Evolutionary conservation across 1,284 basidiomycete genomes (phyloP).

Genomic region (Marasmius oreades): DNA sequence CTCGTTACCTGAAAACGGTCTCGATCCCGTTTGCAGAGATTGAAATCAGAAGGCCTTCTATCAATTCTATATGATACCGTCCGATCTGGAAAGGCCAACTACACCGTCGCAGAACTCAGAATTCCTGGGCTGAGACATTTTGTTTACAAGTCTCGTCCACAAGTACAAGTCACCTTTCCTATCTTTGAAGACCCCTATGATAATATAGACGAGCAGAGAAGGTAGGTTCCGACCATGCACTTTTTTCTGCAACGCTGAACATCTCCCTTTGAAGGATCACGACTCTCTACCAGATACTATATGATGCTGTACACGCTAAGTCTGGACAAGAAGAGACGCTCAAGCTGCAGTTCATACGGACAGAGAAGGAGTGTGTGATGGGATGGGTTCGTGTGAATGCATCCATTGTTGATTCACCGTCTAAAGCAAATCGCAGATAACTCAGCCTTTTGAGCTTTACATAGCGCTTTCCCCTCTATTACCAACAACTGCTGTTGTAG

Average conservation of each 20-base stretch:
- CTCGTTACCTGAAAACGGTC: not conserved
- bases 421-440: slow-evolving; percentile 65
- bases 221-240: slow-evolving; percentile 35
- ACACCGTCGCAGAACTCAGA: slow-evolving; percentile 67
- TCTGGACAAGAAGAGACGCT: slow-evolving; percentile 73
- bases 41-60: slow-evolving; percentile 59
- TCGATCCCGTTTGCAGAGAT: slow-evolving; percentile 38
- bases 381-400: slow-evolving; percentile 69
- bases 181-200: slow-evolving; percentile 83
- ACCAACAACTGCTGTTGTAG: slow-evolving; percentile 82
- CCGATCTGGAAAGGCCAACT: slow-evolving; percentile 49
- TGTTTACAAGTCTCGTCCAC: slow-evolving; percentile 85
- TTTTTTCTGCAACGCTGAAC: not conserved
- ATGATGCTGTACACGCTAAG: slow-evolving; percentile 84
- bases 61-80: slow-evolving; percentile 45
- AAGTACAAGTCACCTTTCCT: slow-evolving; percentile 88
- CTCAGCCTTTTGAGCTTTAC: slow-evolving; percentile 91
- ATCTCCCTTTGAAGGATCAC: slow-evolving; percentile 50
- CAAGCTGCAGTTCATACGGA: slow-evolving; percentile 83
- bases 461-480: slow-evolving; percentile 78
- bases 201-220: slow-evolving; percentile 49
- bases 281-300: slow-evolving; percentile 81
- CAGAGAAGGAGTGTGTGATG: slow-evolving; percentile 83
- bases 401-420: not conserved
- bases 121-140: slow-evolving; percentile 93